Evolutionary conservation across 352 stramenopile species (phyloP).

Genomic region (Plasmopara muralis): DNA sequence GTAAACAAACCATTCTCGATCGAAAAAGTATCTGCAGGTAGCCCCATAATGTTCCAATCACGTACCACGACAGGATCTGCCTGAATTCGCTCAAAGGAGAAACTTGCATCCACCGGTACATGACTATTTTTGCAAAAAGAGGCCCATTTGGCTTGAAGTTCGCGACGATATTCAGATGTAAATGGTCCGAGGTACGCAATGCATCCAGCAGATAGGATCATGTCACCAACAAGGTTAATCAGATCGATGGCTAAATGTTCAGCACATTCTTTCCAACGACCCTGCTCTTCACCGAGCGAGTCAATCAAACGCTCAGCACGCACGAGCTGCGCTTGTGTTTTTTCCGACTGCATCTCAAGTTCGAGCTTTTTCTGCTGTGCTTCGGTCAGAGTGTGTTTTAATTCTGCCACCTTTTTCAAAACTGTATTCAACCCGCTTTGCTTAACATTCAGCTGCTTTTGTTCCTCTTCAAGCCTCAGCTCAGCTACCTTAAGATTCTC

Average conservation of each 20-base stretch:
- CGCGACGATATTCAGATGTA: constrained; percentile 76
- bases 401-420: constrained; percentile 75
- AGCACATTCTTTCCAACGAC: constrained; percentile 83
- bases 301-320: constrained; percentile 89
- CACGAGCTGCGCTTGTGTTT: constrained; percentile 83
- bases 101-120: constrained; percentile 81
- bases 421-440: constrained; percentile 77
- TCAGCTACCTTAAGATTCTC: constrained; percentile 85
- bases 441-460: constrained; percentile 83
- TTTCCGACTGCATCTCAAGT: constrained; percentile 82
- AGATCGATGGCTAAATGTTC: constrained; percentile 71
- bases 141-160: constrained; percentile 84
- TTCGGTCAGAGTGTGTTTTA: constrained; percentile 83
- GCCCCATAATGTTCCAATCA: constrained; percentile 90
- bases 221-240: constrained; percentile 90
- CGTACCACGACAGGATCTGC: constrained; percentile 82
- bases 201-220: constrained; percentile 87
- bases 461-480: constrained; percentile 78
- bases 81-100: constrained; percentile 80
- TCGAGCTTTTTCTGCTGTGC: constrained; percentile 91
- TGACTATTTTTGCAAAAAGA: constrained; percentile 63
- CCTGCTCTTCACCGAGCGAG: constrained; percentile 86
- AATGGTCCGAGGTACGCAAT: constrained; percentile 92
- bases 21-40: constrained; percentile 90
- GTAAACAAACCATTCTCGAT: constrained; percentile 92